A percentile compares a stretch with the other conserved stretches of the same genome.
phyloP scores from a whole-genome alignment of 257 asterid genomes.

The Scutellaria galericulata region DNA sequence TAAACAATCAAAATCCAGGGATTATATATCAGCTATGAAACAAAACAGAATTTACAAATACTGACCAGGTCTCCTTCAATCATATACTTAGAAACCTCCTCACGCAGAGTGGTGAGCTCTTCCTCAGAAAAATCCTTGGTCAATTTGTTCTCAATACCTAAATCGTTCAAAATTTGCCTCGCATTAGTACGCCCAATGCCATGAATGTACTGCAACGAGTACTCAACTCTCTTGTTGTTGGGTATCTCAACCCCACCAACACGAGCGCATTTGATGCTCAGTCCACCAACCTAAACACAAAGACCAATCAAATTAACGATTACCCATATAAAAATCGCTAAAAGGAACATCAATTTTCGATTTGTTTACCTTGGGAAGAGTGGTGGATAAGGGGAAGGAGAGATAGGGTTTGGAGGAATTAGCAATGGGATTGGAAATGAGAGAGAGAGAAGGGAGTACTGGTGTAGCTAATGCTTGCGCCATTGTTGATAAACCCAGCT shows the following conservation, averaged over 20 bases:
- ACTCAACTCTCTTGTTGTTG: slow-evolving; percentile 90
- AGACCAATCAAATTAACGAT: neutral
- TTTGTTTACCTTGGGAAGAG: slow-evolving; percentile 60
- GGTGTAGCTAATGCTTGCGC: slow-evolving; percentile 76
- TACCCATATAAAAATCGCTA: neutral
- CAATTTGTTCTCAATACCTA: slow-evolving; percentile 72
- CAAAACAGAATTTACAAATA: neutral
- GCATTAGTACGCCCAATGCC: slow-evolving; percentile 88
- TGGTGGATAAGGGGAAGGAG: slow-evolving; percentile 48
- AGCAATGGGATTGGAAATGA: slow-evolving; percentile 58
- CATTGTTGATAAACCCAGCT: slow-evolving; percentile 42
- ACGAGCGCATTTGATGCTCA: slow-evolving; percentile 87
- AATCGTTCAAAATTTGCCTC: slow-evolving; percentile 69
- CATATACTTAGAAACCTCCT: slow-evolving; percentile 90
- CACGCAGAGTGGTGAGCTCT: slow-evolving; percentile 88
- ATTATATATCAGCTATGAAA: neutral
- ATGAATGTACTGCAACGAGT: slow-evolving; percentile 89
- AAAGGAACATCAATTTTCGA: neutral
- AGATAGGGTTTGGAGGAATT: slow-evolving; percentile 44
- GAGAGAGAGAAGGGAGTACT: slow-evolving; percentile 67
- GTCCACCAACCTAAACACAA: slow-evolving; percentile 64
- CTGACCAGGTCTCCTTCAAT: slow-evolving; percentile 96
- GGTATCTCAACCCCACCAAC: slow-evolving; percentile 99
- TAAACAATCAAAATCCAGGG: neutral
- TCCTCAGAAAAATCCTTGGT: slow-evolving; percentile 89